Evolutionary conservation across 1,139 yeast species (phyloP).

Genomic region (Candida smagusa): DNA sequence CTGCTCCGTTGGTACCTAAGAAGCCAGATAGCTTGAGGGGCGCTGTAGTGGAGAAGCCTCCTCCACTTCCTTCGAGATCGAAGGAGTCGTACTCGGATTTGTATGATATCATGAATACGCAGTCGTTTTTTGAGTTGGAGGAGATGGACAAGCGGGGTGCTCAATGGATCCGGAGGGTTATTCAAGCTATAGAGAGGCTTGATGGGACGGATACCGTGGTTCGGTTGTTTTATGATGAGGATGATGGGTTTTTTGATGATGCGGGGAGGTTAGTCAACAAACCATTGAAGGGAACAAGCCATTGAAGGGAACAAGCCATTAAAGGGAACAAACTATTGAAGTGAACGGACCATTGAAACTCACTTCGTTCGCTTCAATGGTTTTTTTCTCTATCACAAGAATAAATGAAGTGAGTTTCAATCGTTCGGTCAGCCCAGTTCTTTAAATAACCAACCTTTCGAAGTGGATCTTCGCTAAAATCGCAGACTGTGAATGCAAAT

Average conservation of each 20-base stretch:
- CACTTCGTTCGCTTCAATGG: no score
- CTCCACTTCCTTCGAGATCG: not conserved
- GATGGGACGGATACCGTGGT: conserved; percentile 37
- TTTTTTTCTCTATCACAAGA: no score
- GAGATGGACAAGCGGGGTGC: conserved; percentile 47
- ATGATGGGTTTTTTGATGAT: conserved; percentile 27
- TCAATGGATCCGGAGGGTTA: conserved; percentile 45
- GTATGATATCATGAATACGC: conserved; percentile 22
- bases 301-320: no score
- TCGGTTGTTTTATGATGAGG: conserved; percentile 38
- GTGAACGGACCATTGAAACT: no score
- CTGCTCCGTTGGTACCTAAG: conserved; percentile 39
- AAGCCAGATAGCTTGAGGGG: conserved; percentile 37
- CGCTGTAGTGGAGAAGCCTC: conserved; percentile 5
- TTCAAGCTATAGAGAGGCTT: conserved; percentile 33
- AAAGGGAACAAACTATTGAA: no score
- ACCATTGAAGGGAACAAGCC: no score
- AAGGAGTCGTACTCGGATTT: conserved; percentile 4
- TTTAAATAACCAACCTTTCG: no score
- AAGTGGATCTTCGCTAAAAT: no score
- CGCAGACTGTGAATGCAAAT: no score
- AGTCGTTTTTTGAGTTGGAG: conserved; percentile 32
- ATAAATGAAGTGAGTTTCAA: no score
- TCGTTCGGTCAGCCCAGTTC: no score
- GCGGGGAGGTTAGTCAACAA: not conserved